Conservation (phyloP, 1,139 yeast species). For the Debaryomyces sp. region DNA sequence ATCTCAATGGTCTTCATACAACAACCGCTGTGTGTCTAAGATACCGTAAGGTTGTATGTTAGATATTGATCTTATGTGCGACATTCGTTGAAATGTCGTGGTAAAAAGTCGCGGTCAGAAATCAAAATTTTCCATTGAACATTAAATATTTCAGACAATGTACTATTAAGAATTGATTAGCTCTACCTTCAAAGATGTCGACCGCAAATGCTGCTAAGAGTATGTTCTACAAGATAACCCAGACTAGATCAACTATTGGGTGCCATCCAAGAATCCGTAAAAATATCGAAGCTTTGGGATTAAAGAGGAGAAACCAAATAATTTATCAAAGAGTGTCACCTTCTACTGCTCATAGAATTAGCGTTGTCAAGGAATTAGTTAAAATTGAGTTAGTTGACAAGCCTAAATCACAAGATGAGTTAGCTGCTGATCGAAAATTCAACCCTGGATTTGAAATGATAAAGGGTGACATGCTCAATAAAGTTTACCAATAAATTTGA, state of each 20-base stretch:
- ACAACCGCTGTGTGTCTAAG: neutral
- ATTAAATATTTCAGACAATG: neutral
- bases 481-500: slow-evolving; percentile 9
- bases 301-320: slow-evolving; percentile 71
- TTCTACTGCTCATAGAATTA: slow-evolving; percentile 81
- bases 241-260: slow-evolving; percentile 82
- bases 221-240: slow-evolving; percentile 63
- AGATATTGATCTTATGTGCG: neutral
- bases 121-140: slow-evolving; percentile 1
- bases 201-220: slow-evolving; percentile 13
- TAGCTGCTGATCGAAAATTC: slow-evolving; percentile 59
- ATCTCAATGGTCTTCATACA: neutral
- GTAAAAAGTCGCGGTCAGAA: neutral
- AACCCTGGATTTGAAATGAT: slow-evolving; percentile 58
- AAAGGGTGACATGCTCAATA: slow-evolving; percentile 17
- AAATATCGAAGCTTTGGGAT: slow-evolving; percentile 74
- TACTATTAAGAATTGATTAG: neutral
- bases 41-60: neutral
- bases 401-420: slow-evolving; percentile 49
- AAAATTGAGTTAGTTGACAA: slow-evolving; percentile 73
- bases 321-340: slow-evolving; percentile 77
- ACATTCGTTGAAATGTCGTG: slow-evolving; percentile 1
- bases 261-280: slow-evolving; percentile 69
- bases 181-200: neutral
- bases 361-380: slow-evolving; percentile 86